Evolutionary conservation across 1,284 basidiomycete genomes (phyloP).

Genomic region (Vanrija sp.): DNA sequence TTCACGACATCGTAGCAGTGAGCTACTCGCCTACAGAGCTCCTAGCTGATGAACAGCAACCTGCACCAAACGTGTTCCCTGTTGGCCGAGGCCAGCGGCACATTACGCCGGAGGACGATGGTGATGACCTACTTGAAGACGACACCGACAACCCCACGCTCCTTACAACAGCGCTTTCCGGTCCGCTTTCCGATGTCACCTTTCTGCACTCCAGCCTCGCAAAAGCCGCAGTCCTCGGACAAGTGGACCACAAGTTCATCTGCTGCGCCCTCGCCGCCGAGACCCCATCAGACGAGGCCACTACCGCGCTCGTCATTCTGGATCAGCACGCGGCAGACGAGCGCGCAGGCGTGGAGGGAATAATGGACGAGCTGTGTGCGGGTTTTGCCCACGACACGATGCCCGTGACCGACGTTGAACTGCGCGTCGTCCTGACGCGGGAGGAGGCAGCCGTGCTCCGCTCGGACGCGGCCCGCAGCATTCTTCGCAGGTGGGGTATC

Average conservation of each 20-base stretch:
- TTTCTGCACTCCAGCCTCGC: slow-evolving; percentile 54
- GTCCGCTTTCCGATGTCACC: slow-evolving; percentile 7
- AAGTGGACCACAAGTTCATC: slow-evolving; percentile 86
- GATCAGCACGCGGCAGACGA: slow-evolving; percentile 98
- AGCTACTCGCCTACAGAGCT: background rate
- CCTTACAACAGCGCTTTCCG: background rate
- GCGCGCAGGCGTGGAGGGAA: slow-evolving; percentile 78
- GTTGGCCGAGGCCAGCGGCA: background rate
- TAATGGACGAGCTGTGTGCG: slow-evolving; percentile 62
- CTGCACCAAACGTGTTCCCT: too few relatives aligned
- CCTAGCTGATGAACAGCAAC: too few relatives aligned
- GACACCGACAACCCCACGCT: background rate
- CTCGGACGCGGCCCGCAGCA: slow-evolving; percentile 24
- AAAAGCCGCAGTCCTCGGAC: slow-evolving; percentile 62
- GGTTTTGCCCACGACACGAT: slow-evolving; percentile 57
- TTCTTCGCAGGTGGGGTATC: slow-evolving; percentile 71
- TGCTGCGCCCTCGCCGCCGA: slow-evolving; percentile 57
- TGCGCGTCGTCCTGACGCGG: slow-evolving; percentile 61
- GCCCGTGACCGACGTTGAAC: slow-evolving; percentile 33
- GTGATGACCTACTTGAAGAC: slow-evolving; percentile 10
- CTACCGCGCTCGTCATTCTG: slow-evolving; percentile 61
- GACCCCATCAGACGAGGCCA: too few relatives aligned
- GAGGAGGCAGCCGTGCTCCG: slow-evolving; percentile 59
- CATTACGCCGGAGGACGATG: background rate
- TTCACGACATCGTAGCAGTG: background rate